A percentile compares a stretch with the other conserved stretches of the same genome.
phyloP scores from a whole-genome alignment of 176 grass and related monocot species.

The Musa schizocarpa region DNA sequence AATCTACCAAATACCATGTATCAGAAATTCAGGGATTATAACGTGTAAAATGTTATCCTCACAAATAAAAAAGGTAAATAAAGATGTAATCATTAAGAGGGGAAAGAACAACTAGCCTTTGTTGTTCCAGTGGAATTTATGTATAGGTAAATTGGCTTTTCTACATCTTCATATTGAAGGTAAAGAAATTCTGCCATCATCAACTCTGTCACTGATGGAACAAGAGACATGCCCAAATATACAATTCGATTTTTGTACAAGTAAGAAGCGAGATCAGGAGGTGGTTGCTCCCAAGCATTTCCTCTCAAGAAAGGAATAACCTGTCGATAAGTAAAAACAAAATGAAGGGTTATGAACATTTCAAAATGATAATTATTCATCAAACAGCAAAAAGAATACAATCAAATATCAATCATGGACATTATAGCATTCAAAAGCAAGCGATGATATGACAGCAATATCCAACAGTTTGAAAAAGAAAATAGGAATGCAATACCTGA shows the following conservation, averaged over 20 bases:
- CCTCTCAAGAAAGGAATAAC: slow-evolving; percentile 76
- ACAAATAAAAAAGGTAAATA: neutral
- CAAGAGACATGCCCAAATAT: slow-evolving; percentile 82
- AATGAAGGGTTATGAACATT: neutral
- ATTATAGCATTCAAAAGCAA: neutral
- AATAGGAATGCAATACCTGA: neutral
- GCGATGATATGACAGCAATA: neutral
- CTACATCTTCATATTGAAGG: slow-evolving; percentile 65
- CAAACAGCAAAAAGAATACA: neutral
- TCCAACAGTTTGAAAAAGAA: neutral
- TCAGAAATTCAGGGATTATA: neutral
- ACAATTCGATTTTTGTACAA: slow-evolving; percentile 85
- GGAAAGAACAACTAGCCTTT: slow-evolving; percentile 31
- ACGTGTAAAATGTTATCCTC: neutral
- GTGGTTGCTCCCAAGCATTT: slow-evolving; percentile 41
- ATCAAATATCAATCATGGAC: neutral
- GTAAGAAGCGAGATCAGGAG: slow-evolving; percentile 69
- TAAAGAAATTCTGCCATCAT: slow-evolving; percentile 75
- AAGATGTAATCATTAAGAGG: neutral
- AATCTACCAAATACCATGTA: neutral
- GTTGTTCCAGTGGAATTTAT: slow-evolving; percentile 89
- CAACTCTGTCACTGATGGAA: slow-evolving; percentile 59
- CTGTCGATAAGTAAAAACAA: slow-evolving; percentile 19
- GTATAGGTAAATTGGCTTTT: slow-evolving; percentile 87
- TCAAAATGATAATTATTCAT: neutral